phyloP scores from a whole-genome alignment of 148 eudicot species.

The Rhododendron griersonianum region DNA sequence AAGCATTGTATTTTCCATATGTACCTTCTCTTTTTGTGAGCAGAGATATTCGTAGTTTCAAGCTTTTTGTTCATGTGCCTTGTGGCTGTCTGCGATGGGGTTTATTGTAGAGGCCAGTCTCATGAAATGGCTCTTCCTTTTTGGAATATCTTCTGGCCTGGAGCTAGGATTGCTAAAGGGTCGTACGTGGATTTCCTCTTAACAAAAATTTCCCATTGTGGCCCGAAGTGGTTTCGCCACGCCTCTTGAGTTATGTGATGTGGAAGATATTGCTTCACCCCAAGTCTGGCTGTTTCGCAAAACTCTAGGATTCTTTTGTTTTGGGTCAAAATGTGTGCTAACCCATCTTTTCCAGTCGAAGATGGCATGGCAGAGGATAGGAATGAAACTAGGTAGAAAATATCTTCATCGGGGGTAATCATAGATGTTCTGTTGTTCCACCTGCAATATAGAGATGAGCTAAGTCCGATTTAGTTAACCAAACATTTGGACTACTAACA shows the following conservation, averaged over 20 bases:
- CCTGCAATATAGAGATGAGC: conserved; percentile 30
- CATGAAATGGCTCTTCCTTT: conserved; percentile 37
- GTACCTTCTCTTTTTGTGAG: background rate
- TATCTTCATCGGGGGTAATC: conserved; percentile 77
- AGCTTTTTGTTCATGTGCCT: conserved; percentile 4
- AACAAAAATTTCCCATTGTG: conserved; percentile 54
- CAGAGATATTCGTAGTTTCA: background rate
- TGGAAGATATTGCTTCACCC: conserved; percentile 79
- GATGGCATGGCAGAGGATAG: conserved; percentile 49
- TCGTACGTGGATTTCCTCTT: conserved; percentile 65
- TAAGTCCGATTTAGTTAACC: background rate
- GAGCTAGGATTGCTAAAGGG: conserved; percentile 75
- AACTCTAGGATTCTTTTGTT: conserved; percentile 58
- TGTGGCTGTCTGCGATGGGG: background rate
- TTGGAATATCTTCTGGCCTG: conserved; percentile 78
- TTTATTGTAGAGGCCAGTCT: conserved; percentile 6
- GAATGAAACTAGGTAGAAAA: conserved; percentile 70
- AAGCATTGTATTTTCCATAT: background rate
- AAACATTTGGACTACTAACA: background rate
- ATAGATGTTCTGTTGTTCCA: conserved; percentile 68
- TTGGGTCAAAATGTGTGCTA: conserved; percentile 46
- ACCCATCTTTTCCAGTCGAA: conserved; percentile 55
- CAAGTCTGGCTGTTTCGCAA: conserved; percentile 50
- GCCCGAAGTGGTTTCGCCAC: conserved; percentile 79
- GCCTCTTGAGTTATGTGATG: conserved; percentile 55